Percentiles rank a stretch among this genome's conserved stretches.
phyloP scores from a whole-genome alignment of 2,329 filamentous ascomycete species.

The Dactylellina sp. region DNA sequence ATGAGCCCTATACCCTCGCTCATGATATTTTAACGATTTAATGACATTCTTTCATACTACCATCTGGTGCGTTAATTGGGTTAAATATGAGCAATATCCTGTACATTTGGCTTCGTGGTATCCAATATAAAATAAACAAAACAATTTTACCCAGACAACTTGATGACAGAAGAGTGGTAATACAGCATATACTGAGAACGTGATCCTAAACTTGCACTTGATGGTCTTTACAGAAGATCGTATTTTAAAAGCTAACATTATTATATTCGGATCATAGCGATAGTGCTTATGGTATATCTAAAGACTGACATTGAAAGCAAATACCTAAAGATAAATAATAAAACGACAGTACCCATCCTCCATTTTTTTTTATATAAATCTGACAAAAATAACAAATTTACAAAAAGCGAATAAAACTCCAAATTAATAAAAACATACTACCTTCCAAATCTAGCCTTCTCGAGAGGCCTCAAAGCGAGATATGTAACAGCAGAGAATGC shows the following conservation, averaged over 20 bases:
- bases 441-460: constrained; percentile 66
- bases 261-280: constrained; percentile 26
- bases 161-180: too few species aligned
- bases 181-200: too few species aligned
- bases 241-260: not conserved
- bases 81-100: too few species aligned
- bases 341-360: constrained; percentile 8
- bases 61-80: too few species aligned
- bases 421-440: constrained; percentile 58
- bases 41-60: not conserved
- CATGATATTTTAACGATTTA: constrained; percentile 6
- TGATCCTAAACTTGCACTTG: not conserved
- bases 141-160: too few species aligned
- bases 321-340: not conserved
- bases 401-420: constrained; percentile 28
- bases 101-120: too few species aligned
- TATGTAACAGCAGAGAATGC: constrained; percentile 71
- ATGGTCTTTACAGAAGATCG: too few species aligned
- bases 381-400: constrained; percentile 10
- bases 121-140: too few species aligned
- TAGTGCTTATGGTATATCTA: constrained; percentile 24
- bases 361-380: not conserved
- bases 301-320: constrained; percentile 3
- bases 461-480: constrained; percentile 67
- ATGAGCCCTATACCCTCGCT: not conserved